phyloP scores from a whole-genome alignment of 352 stramenopile genomes.

The Globisporangium splendens region DNA sequence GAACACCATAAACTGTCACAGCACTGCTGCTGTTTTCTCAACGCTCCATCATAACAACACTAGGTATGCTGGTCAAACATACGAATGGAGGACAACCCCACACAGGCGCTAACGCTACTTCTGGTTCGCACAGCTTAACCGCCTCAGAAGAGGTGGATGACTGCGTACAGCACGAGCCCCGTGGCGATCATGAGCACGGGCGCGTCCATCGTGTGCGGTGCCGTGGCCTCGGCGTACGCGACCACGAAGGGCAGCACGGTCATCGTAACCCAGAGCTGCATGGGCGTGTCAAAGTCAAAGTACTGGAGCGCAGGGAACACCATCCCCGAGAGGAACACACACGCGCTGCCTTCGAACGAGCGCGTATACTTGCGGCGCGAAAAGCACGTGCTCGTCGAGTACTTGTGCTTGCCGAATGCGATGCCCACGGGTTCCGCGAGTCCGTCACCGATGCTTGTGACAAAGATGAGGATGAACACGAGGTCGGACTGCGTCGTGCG shows the following conservation, averaged over 20 bases:
- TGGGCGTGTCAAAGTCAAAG: constrained; percentile 60
- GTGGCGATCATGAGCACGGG: constrained; percentile 82
- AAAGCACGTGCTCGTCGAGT: constrained; percentile 47
- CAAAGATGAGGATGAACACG: constrained; percentile 81
- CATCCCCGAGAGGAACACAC: constrained; percentile 73
- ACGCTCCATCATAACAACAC: too few species aligned
- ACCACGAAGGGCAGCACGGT: constrained; percentile 75
- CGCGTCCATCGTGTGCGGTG: constrained; percentile 85
- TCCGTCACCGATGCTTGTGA: constrained; percentile 58
- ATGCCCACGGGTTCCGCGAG: constrained; percentile 56
- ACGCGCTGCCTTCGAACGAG: constrained; percentile 49
- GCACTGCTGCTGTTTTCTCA: too few species aligned
- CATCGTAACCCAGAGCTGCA: constrained; percentile 79
- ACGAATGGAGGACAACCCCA: too few species aligned
- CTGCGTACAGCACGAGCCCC: constrained; percentile 72
- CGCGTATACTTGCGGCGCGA: constrained; percentile 62
- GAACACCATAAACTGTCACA: too few species aligned
- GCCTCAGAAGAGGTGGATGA: constrained; percentile 72
- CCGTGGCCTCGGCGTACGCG: constrained; percentile 80
- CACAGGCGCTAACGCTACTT: too few species aligned
- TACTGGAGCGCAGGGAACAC: constrained; percentile 85
- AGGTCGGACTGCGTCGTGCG: constrained; percentile 71
- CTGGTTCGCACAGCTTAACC: too few species aligned
- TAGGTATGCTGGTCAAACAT: too few species aligned
- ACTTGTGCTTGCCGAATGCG: constrained; percentile 63